Evolutionary conservation across 2,329 filamentous ascomycete genomes (phyloP).

Genomic region (Fusarium concolor): DNA sequence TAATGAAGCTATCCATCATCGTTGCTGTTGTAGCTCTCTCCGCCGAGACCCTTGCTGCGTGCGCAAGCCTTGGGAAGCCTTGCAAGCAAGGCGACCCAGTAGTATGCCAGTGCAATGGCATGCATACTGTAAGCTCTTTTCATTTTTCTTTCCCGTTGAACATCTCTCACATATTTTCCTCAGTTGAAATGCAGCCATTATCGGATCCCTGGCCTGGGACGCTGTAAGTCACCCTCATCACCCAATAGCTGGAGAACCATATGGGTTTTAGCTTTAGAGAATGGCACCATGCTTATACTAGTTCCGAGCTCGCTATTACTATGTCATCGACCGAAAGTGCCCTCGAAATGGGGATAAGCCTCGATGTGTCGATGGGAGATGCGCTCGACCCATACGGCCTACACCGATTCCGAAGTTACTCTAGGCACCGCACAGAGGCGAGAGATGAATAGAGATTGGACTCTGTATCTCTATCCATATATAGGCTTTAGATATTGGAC

Average conservation of each 20-base stretch:
- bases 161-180: not conserved
- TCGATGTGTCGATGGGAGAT: not conserved
- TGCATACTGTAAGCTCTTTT: not conserved
- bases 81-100: not conserved
- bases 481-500: too few species aligned
- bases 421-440: too few species aligned
- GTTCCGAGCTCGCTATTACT: not conserved
- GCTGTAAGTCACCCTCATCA: not conserved
- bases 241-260: too few species aligned
- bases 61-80: not conserved
- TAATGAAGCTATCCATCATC: slow-evolving; percentile 1
- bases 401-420: not conserved
- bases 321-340: not conserved
- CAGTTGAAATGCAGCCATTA: slow-evolving; percentile 1
- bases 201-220: not conserved
- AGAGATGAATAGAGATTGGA: accelerated
- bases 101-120: not conserved
- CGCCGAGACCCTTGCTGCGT: not conserved
- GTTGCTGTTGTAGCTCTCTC: not conserved
- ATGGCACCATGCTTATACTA: not conserved
- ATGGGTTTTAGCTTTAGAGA: too few species aligned
- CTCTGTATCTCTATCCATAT: not conserved
- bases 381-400: not conserved
- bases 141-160: too few species aligned
- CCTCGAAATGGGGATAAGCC: not conserved